Evolutionary conservation across 345 rosid species (phyloP).

Genomic region (Microcos paniculata): DNA sequence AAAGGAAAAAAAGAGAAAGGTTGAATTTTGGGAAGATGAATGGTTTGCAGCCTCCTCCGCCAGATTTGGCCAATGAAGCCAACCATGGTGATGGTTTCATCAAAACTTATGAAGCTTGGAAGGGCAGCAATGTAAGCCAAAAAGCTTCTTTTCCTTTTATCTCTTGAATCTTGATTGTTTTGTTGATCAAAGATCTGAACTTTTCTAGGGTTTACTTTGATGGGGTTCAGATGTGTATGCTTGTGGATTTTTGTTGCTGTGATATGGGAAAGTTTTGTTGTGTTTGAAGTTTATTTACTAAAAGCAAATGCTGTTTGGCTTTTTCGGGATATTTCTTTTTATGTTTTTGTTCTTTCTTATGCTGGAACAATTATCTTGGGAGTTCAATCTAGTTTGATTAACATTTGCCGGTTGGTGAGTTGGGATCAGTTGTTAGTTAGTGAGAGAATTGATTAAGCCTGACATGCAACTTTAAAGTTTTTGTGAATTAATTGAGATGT

Average conservation of each 20-base stretch:
- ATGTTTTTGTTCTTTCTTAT: background rate
- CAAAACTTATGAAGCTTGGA: constrained; percentile 73
- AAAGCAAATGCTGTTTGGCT: background rate
- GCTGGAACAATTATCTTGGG: background rate
- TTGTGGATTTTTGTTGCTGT: constrained; percentile 3
- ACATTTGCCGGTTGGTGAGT: background rate
- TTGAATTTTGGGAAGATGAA: constrained; percentile 26
- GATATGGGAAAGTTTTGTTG: background rate
- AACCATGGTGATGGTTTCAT: constrained; percentile 37
- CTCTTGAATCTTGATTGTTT: background rate
- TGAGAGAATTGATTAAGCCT: background rate
- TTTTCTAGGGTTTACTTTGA: constrained; percentile 2
- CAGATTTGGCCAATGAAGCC: constrained; percentile 29
- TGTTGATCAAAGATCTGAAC: constrained; percentile 34
- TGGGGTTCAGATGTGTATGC: background rate
- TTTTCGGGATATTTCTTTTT: background rate
- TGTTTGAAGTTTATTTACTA: background rate
- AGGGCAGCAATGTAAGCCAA: constrained; percentile 73
- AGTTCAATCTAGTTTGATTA: background rate
- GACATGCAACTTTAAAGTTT: background rate
- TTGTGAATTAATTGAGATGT: background rate
- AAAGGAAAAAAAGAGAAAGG: background rate
- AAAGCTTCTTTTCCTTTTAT: constrained; percentile 1
- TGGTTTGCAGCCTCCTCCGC: constrained; percentile 34
- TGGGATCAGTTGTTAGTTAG: constrained; percentile 5